A percentile compares a stretch with the other conserved stretches of the same genome.
These are phyloP conservation scores for Aquanectria penicillioides DNA, from an alignment of 2,329 filamentous ascomycete genomes.

Conservation along the genomic window DNA sequence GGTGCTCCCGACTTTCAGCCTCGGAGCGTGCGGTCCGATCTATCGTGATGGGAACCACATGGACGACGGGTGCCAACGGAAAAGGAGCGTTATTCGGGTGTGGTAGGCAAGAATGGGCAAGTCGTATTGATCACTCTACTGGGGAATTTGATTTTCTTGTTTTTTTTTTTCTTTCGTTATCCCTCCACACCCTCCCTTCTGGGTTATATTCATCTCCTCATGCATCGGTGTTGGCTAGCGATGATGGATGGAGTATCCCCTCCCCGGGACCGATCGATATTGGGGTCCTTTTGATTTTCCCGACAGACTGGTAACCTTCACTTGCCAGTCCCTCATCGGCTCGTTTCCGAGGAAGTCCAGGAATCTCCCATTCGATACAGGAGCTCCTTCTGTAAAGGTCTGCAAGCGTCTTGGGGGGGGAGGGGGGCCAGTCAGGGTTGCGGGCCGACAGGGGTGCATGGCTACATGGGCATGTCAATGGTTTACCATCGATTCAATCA, in stretches of 20 bases:
- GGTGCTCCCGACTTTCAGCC: conserved; percentile 26
- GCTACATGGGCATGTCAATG: background rate
- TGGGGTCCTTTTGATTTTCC: conserved; percentile 31
- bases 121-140: background rate
- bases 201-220: no score
- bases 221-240: no score
- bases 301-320: conserved; percentile 39
- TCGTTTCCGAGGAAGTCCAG: conserved; percentile 24
- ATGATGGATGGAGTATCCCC: background rate
- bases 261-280: conserved; percentile 26
- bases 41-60: conserved; percentile 29
- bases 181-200: no score
- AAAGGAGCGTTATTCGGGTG: no score
- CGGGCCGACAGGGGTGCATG: conserved; percentile 11
- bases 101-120: background rate
- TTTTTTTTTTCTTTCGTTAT: background rate
- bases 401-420: conserved; percentile 1
- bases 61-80: background rate
- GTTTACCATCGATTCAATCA: conserved; percentile 11
- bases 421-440: conserved; percentile 17
- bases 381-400: conserved; percentile 15
- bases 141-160: background rate
- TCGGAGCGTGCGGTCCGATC: conserved; percentile 24
- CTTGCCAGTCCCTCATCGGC: conserved; percentile 24
- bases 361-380: conserved; percentile 21